A percentile compares a stretch with the other conserved stretches of the same genome.
Evolutionary conservation across 768 basidiomycete species (phyloP).

Genomic region (Phylloporus sp.): DNA sequence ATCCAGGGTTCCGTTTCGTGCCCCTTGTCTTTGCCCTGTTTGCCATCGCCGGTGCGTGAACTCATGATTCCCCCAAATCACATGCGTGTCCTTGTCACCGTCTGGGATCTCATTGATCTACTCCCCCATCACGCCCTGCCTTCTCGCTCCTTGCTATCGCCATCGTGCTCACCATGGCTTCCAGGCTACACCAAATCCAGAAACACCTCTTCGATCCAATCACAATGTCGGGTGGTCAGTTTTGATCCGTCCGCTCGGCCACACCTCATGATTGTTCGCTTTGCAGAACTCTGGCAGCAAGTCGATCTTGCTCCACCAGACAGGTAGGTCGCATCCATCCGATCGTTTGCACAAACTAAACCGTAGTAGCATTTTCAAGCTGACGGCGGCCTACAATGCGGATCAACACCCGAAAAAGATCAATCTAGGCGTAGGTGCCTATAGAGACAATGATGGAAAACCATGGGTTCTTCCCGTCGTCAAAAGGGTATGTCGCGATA

Average conservation of each 20-base stretch:
- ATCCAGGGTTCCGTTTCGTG: too few relatives aligned
- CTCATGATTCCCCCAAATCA: constrained; percentile 11
- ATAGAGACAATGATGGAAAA: constrained; percentile 81
- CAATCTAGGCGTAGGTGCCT: constrained; percentile 91
- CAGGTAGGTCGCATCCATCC: constrained; percentile 42
- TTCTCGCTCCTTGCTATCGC: background rate
- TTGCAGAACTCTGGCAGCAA: constrained; percentile 63
- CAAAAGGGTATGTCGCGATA: constrained; percentile 57
- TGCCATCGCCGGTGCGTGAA: too few relatives aligned
- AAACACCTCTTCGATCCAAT: constrained; percentile 43
- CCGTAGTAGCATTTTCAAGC: constrained; percentile 74
- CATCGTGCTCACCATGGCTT: constrained; percentile 37
- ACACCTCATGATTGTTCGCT: background rate
- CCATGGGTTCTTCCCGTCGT: constrained; percentile 92
- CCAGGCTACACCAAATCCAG: constrained; percentile 56
- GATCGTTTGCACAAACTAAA: background rate
- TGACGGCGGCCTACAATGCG: constrained; percentile 84
- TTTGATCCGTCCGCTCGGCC: constrained; percentile 4
- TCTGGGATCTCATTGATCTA: background rate
- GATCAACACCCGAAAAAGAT: constrained; percentile 74
- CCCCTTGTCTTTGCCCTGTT: too few relatives aligned
- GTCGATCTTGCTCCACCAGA: constrained; percentile 85
- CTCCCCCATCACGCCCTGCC: background rate
- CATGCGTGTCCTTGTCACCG: constrained; percentile 10
- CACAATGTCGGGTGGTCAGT: constrained; percentile 53